Evolutionary conservation across 225 moss, liverwort and hornwort species (phyloP).

Genomic region (Climacium dendroides): DNA sequence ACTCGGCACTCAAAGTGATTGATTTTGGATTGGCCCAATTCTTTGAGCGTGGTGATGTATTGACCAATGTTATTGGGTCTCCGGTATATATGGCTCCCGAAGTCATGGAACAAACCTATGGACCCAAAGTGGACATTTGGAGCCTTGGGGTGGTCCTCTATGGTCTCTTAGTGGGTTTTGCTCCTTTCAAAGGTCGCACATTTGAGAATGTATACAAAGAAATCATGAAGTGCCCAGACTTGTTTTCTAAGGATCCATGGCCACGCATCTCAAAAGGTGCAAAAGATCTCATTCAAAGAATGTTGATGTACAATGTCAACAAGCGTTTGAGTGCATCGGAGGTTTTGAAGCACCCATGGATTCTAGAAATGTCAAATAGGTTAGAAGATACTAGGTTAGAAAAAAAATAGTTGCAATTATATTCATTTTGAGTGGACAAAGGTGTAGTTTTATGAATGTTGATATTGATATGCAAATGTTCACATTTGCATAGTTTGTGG

Average conservation of each 20-base stretch:
- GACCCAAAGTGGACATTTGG: neutral
- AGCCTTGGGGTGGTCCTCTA: neutral
- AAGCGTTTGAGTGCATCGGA: neutral
- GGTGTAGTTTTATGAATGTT: neutral
- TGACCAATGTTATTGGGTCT: neutral
- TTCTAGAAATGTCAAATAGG: neutral
- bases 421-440: neutral
- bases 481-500: no score
- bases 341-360: neutral
- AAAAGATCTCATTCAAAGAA: neutral
- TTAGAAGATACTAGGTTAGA: no score
- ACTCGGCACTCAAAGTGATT: neutral
- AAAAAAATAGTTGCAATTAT: neutral
- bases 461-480: neutral
- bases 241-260: neutral
- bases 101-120: neutral
- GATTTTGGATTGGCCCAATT: neutral
- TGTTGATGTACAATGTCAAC: neutral
- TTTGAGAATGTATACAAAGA: fast-evolving
- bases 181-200: neutral
- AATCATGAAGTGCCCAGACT: neutral
- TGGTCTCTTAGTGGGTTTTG: fast-evolving
- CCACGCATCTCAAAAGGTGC: neutral
- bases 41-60: neutral
- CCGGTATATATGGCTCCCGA: neutral